Evolutionary conservation across 2,329 filamentous ascomycete species (phyloP).

Genomic region (Diplocarpon mali): DNA sequence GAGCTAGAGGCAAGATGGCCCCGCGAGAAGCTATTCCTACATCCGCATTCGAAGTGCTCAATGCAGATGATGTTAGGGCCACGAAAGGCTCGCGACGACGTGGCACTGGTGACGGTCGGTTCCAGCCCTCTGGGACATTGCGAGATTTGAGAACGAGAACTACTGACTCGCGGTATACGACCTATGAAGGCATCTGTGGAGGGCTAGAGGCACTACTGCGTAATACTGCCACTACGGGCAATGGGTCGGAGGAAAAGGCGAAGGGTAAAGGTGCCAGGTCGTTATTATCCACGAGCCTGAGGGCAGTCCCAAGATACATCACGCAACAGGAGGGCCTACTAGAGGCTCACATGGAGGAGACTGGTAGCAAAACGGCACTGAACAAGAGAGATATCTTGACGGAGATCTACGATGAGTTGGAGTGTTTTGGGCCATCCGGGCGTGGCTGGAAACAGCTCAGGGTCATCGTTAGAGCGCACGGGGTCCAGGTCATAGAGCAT

Average conservation of each 20-base stretch:
- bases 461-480: constrained; percentile 36
- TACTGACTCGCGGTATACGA: constrained; percentile 25
- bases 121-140: constrained; percentile 25
- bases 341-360: constrained; percentile 29
- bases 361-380: constrained; percentile 28
- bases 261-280: constrained; percentile 28
- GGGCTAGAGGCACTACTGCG: constrained; percentile 35
- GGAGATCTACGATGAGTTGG: constrained; percentile 39
- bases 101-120: constrained; percentile 6
- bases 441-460: constrained; percentile 37
- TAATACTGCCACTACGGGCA: constrained; percentile 29
- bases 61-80: neutral
- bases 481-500: constrained; percentile 32
- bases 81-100: constrained; percentile 7
- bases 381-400: constrained; percentile 31
- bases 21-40: neutral
- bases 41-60: neutral
- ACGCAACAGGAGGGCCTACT: constrained; percentile 34
- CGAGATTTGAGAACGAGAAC: constrained; percentile 26
- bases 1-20: constrained; percentile 15
- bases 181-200: constrained; percentile 36
- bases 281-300: constrained; percentile 38
- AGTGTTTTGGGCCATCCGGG: constrained; percentile 31
- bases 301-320: constrained; percentile 38
- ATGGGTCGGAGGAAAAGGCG: constrained; percentile 4